Base-by-base conservation (phyloP, 176 grass and related monocot species). In the Oryza rufipogon region DNA sequence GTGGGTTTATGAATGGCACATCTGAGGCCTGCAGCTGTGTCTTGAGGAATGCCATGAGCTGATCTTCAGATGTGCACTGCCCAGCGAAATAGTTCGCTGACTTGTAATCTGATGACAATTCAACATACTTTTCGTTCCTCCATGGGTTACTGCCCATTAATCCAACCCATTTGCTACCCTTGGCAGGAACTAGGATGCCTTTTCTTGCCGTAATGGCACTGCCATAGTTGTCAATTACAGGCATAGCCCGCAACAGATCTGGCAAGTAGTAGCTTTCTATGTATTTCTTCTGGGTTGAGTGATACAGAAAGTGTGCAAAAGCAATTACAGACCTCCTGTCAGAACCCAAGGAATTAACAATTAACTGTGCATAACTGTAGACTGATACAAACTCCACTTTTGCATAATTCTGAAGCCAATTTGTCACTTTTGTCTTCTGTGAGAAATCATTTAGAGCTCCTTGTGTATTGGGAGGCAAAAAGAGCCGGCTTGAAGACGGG, bases 61-160 rank as follows among this genome's bases (percentile, higher is more conserved):
- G 25, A 17, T 66, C 58, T 72, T 88, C 84, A 11, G 78, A 33
- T n/a, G 87, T 81, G 64, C 68, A 51, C 15, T 75, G 88, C 30
- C 91, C 79, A n/a, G 87, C 84, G 67, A 86, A 91, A 75, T n/a
- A 36, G 9, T 46, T 70, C 10, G 68, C 33, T 44, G 71, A 80
- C 67, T 66, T 82, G 23, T 96, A 96, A 7, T 97, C 81, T 56
- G 67, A 72, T 15, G 84, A 84, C 65, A 97, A 70, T 81, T 88
- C 91, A 58, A 93, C 15, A 17, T 91, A 93, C 2, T 68, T 75
- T 2, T 81, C 74, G 3, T 15, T 46, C 75, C 75, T 89, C 89
- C 91, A 97, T 28, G 94, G 94, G 77, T 97, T 97, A 14, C 71
- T 66, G 39, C 81, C 87, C 79, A 97, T 70, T 82, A 97, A 81